A percentile compares a stretch with the other conserved stretches of the same genome.
phyloP scores from a whole-genome alignment of 1,284 basidiomycete species.

The Lignosus rhinocerotis region DNA sequence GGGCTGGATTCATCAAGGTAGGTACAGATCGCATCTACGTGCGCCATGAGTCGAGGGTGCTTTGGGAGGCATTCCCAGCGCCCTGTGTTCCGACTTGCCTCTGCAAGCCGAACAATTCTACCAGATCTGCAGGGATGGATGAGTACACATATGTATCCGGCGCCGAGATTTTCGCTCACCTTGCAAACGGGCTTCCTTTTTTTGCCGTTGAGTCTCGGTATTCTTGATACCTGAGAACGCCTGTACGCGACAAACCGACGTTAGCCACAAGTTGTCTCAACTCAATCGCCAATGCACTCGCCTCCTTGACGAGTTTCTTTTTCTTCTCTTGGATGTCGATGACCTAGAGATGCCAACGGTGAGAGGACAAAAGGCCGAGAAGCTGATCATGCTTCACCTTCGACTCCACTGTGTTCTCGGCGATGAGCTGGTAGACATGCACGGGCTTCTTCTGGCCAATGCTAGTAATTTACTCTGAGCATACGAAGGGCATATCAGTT shows the following conservation, averaged over 20 bases:
- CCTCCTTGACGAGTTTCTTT: constrained; percentile 71
- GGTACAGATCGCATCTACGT: not conserved
- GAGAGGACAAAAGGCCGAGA: not conserved
- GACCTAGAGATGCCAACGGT: constrained; percentile 41
- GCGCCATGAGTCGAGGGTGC: constrained; percentile 24
- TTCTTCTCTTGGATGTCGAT: constrained; percentile 84
- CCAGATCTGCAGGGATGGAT: constrained; percentile 17
- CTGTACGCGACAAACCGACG: constrained; percentile 35
- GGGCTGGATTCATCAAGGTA: not conserved
- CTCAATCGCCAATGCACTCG: constrained; percentile 29
- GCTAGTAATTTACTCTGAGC: constrained; percentile 34
- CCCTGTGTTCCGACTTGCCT: constrained; percentile 3
- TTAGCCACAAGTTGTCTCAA: not conserved
- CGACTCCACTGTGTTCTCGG: constrained; percentile 84
- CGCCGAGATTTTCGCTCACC: constrained; percentile 35
- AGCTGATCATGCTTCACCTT: constrained; percentile 46
- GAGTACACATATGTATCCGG: not conserved
- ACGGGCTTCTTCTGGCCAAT: constrained; percentile 84
- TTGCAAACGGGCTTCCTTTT: constrained; percentile 73
- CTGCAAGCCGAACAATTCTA: constrained; percentile 24
- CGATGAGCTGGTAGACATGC: constrained; percentile 86
- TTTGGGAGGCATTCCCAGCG: constrained; percentile 14
- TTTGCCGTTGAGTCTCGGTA: constrained; percentile 68
- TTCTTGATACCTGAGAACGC: constrained; percentile 78
- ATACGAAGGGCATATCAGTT: too few relatives aligned